A percentile compares a stretch with the other conserved stretches of the same genome.
Conservation (phyloP, 176 grass and related monocot species). For the Lolium perenne region DNA sequence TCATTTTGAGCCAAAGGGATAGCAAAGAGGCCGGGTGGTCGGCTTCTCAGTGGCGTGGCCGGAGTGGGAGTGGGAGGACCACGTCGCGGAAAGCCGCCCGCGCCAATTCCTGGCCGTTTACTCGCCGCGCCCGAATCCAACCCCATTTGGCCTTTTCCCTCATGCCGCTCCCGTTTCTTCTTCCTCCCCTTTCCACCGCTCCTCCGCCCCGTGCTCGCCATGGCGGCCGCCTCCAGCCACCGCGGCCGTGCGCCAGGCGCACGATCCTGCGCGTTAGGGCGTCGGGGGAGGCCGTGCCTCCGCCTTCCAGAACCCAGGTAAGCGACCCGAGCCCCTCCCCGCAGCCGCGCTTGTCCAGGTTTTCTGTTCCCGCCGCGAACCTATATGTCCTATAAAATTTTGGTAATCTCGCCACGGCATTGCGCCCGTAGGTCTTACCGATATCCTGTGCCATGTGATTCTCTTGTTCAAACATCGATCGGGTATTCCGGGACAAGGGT, state of each 20-base stretch:
- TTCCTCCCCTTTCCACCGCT: not conserved
- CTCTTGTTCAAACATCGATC: not conserved
- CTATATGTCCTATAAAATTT: not conserved
- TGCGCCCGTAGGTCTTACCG: not conserved
- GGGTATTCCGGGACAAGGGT: not conserved
- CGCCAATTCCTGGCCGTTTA: not conserved
- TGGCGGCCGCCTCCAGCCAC: not conserved
- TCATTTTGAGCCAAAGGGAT: too few relatives aligned
- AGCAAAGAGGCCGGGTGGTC: not conserved
- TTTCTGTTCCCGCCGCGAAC: not conserved
- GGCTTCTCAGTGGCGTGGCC: not conserved
- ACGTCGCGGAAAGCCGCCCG: conserved; percentile 32
- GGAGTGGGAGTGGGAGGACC: too few relatives aligned
- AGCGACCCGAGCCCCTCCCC: not conserved
- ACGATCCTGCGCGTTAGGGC: conserved; percentile 15
- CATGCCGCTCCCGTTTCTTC: conserved; percentile 24
- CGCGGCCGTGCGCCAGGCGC: not conserved
- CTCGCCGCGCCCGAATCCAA: not conserved
- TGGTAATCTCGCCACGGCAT: not conserved
- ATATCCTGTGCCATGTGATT: not conserved
- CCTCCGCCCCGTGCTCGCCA: not conserved
- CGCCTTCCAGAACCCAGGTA: conserved; percentile 51
- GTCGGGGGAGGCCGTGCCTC: conserved; percentile 10
- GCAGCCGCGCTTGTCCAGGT: too few relatives aligned
- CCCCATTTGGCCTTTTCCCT: not conserved